Evolutionary conservation across 805 yeast genomes (phyloP).

Genomic region (Pichia nanzhaoensis): DNA sequence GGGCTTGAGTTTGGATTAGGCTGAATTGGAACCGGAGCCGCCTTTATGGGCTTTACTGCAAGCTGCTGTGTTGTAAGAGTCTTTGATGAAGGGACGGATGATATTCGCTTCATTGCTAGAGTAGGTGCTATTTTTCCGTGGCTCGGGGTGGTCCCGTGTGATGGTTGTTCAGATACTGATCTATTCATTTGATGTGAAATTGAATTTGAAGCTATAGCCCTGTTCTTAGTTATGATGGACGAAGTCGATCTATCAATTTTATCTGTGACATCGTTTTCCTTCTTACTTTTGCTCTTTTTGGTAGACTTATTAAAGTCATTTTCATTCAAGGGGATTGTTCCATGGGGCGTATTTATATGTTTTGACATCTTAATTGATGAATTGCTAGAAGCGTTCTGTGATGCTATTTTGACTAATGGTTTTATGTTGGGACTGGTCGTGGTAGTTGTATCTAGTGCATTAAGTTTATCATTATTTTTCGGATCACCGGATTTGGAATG

Average conservation of each 20-base stretch:
- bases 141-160: not conserved
- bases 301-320: not conserved
- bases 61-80: not conserved
- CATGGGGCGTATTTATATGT: slow-evolving; percentile 7
- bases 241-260: not conserved
- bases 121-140: not conserved
- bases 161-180: not conserved
- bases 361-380: slow-evolving; percentile 1
- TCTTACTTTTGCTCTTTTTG: not conserved
- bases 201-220: not conserved
- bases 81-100: not conserved
- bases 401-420: not conserved
- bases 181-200: not conserved
- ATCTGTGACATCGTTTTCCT: not conserved
- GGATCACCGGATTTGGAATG: not conserved
- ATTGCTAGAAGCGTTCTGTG: not conserved
- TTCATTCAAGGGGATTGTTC: slow-evolving; percentile 5
- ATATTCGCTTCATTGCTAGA: slow-evolving; percentile 3
- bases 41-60: not conserved
- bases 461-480: not conserved
- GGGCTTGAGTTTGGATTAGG: slow-evolving; percentile 9
- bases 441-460: not conserved
- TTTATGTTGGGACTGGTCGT: not conserved
- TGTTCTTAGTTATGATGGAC: not conserved
- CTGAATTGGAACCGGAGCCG: slow-evolving; percentile 1